Conservation (phyloP, 495 filamentous ascomycete genomes). For the Chlorociboria aeruginascens region DNA sequence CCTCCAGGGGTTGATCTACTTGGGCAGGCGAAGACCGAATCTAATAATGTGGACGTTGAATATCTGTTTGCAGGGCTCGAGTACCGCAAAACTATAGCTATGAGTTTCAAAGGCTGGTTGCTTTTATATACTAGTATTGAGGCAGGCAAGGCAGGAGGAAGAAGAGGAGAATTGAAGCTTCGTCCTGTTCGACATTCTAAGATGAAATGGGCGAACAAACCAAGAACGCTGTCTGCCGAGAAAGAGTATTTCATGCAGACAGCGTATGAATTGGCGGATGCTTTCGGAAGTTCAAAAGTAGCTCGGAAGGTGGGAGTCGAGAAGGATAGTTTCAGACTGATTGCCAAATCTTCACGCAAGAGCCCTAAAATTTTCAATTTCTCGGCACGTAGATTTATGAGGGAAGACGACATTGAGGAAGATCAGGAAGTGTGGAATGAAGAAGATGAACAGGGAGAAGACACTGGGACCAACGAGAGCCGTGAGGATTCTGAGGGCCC, state of each 20-base stretch:
- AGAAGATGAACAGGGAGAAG: no score
- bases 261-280: background rate
- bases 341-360: no score
- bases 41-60: constrained; percentile 16
- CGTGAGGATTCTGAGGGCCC: no score
- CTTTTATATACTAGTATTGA: constrained; percentile 34
- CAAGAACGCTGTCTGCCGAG: background rate
- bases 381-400: no score
- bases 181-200: constrained; percentile 1
- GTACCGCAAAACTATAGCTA: constrained; percentile 23
- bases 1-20: constrained; percentile 14
- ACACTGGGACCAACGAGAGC: no score
- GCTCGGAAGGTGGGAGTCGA: no score
- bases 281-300: background rate
- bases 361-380: no score
- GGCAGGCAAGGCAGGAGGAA: constrained; percentile 29
- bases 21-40: background rate
- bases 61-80: constrained; percentile 38
- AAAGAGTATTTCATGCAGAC: background rate
- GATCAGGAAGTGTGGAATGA: no score
- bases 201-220: background rate
- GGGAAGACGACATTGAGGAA: no score
- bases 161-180: constrained; percentile 30
- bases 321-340: no score
- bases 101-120: constrained; percentile 25